A percentile compares a stretch with the other conserved stretches of the same genome.
Conservation (phyloP, 352 stramenopile species). For the Phytophthora kernoviae region DNA sequence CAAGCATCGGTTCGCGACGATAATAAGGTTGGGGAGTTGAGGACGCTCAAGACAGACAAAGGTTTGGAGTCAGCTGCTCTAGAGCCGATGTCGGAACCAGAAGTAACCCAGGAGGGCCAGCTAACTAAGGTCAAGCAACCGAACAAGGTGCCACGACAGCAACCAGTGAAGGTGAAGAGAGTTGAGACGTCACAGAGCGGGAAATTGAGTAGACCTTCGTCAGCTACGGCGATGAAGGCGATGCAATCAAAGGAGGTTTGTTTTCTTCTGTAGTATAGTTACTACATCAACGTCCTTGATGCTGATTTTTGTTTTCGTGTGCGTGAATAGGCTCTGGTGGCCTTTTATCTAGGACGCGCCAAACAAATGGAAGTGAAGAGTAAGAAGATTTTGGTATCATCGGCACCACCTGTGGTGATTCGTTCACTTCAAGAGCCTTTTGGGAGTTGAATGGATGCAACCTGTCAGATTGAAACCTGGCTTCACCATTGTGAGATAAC, state of each 20-base stretch:
- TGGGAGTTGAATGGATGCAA: slow-evolving; percentile 2
- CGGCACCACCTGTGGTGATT: slow-evolving; percentile 23
- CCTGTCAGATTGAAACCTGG: not conserved
- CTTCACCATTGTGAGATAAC: not conserved
- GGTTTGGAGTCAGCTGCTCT: not conserved
- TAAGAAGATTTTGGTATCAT: slow-evolving; percentile 36
- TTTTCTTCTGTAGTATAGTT: not conserved
- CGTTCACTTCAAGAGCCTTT: slow-evolving; percentile 25
- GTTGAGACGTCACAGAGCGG: not conserved
- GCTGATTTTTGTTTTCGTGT: not conserved
- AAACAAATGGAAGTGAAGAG: slow-evolving; percentile 55
- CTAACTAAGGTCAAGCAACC: not conserved
- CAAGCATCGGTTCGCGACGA: no score
- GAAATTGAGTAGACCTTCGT: no score
- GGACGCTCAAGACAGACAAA: not conserved
- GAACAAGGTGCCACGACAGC: not conserved
- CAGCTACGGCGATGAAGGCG: not conserved
- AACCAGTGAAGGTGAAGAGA: not conserved
- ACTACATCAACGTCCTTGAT: not conserved
- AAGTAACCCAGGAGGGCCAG: not conserved
- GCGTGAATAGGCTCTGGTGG: slow-evolving; percentile 39
- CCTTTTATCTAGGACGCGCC: slow-evolving; percentile 59
- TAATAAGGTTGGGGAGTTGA: no score
- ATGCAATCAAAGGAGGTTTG: slow-evolving; percentile 2
- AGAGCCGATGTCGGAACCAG: not conserved